Evolutionary conservation across 2,329 filamentous ascomycete species (phyloP), one percentile per base, ranked within the genome.

Genomic region (Penicillium sp.): DNA sequence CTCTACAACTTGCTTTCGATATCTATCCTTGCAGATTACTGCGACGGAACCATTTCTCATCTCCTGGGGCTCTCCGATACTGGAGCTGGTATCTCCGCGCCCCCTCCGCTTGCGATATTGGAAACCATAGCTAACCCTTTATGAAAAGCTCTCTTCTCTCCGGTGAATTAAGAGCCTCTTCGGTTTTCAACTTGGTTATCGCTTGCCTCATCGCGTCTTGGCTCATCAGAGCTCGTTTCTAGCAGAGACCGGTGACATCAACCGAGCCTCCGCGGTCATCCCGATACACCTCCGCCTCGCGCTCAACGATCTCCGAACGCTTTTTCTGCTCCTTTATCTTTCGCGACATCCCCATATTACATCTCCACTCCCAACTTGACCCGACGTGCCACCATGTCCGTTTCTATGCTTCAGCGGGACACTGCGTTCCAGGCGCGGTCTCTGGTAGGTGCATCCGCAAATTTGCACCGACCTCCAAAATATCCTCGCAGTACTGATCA

Each of bases 351-450:
- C 29, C 41, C 15, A 46, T 30, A 26, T 35, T 51, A 29, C 44
- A 52, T 62, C 61, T 63, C 58, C 54, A 49, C 64, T 60, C 58
- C 23, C 17, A 29, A 49, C 31, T 30, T 21, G 52, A 6, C 26
- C 30, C 38, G 58, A 26, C 35, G 47, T 50, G 60, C 45, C 61
- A 73, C 62, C 64, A 82, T 82, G 80, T 82, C 80, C 67, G 79
- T 82, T 53, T 67, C 77, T 23, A 70, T 73, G 45, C 56, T 81
- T 67, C 72, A 73, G 62, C 77, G 71, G 60, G 74, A 79, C 56
- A 79, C 80, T 47, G 79, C 78, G 62, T 82, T 81, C 66, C 80
- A 82, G 70, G 80, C 76, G 45, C 79, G 81, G 49, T 82, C 81
- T 62, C 68, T 83, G 68, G 79, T 81, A 76, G 64, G 76, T 71